Percentiles rank a stretch among this genome's conserved stretches.
Evolutionary conservation across 2,329 filamentous ascomycete genomes (phyloP).

Genomic region (Fusarium scirpi): DNA sequence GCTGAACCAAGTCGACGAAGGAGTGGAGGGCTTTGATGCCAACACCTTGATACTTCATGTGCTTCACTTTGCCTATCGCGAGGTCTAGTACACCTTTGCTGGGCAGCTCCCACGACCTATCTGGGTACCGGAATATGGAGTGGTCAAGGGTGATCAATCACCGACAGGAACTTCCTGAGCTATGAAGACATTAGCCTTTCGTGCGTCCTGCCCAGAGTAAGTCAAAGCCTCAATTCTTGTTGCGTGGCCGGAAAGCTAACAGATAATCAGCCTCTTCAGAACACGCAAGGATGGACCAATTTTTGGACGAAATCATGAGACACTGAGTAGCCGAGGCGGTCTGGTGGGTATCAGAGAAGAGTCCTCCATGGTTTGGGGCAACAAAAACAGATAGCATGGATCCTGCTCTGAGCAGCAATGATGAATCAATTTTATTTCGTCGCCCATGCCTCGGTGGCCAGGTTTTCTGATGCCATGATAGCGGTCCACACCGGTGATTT

Average conservation of each 20-base stretch:
- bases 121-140: constrained; percentile 40
- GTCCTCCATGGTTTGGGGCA: neutral
- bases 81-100: constrained; percentile 46
- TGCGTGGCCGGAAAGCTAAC: neutral
- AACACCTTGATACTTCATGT: constrained; percentile 47
- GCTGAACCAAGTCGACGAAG: constrained; percentile 14
- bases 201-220: neutral
- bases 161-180: neutral
- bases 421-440: neutral
- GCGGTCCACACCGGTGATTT: constrained; percentile 5
- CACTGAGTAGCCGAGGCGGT: constrained; percentile 22
- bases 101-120: constrained; percentile 51
- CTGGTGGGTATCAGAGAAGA: neutral
- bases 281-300: constrained; percentile 1
- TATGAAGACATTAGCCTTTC: neutral
- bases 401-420: neutral
- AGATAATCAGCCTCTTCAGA: neutral
- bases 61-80: constrained; percentile 48
- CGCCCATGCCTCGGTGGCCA: neutral
- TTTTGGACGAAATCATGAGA: constrained; percentile 10
- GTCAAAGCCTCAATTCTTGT: neutral
- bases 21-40: constrained; percentile 43
- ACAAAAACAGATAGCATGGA: neutral
- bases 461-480: neutral
- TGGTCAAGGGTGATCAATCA: neutral